Conservation (phyloP, 768 basidiomycete species). For the Tubosaeta sp. region DNA sequence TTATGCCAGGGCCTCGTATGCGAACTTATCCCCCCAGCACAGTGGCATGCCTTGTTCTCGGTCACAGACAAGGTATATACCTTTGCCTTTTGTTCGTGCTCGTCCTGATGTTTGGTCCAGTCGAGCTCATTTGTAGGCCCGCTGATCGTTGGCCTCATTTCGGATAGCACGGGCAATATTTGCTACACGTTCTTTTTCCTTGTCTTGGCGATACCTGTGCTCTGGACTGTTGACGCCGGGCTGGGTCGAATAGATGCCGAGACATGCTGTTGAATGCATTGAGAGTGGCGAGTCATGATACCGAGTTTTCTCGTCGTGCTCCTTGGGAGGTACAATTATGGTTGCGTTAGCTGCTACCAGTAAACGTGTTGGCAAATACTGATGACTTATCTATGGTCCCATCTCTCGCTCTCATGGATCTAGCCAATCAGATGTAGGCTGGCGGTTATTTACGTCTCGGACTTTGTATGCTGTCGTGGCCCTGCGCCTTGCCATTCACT, state of each 20-base stretch:
- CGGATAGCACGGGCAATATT: constrained; percentile 52
- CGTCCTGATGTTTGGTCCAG: constrained; percentile 34
- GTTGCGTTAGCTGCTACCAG: too few relatives aligned
- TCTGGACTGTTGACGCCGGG: constrained; percentile 67
- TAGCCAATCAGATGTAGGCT: too few relatives aligned
- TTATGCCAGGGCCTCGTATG: constrained; percentile 83
- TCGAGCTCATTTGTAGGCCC: constrained; percentile 89
- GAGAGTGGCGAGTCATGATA: background rate
- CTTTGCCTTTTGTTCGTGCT: too few relatives aligned
- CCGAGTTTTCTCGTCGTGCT: background rate
- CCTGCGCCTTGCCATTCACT: too few relatives aligned
- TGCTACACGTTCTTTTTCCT: constrained; percentile 90
- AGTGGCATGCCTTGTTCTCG: too few relatives aligned
- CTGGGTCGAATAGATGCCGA: constrained; percentile 26
- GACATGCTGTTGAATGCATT: constrained; percentile 10
- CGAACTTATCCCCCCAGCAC: constrained; percentile 76
- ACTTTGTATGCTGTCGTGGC: too few relatives aligned
- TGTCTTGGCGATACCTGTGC: constrained; percentile 43
- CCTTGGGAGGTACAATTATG: background rate
- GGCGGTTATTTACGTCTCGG: too few relatives aligned
- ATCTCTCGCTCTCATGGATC: too few relatives aligned
- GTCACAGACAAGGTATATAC: too few relatives aligned
- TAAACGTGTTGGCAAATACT: too few relatives aligned
- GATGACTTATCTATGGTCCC: too few relatives aligned
- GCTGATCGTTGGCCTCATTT: constrained; percentile 66